Base-by-base conservation (phyloP, 2,329 filamentous ascomycete species). In the Graphiopsis chlorocephala region DNA sequence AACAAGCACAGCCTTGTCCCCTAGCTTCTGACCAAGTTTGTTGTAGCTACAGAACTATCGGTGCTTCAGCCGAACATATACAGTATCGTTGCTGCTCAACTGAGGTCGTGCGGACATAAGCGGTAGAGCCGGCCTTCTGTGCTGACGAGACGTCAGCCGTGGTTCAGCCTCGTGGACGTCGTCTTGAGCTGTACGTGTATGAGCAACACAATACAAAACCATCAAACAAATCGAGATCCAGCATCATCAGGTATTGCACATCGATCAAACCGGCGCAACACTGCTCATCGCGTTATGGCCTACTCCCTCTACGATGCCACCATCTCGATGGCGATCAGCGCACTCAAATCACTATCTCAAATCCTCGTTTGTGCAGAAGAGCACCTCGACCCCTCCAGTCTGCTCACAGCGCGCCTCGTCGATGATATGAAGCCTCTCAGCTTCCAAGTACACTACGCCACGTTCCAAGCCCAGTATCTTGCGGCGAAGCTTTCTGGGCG, bases 281-380 rank as follows among this genome's bases (percentile, higher is more conserved):
- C 15, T 4, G 8, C 11, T 53, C 28, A 31, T 31, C 48, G 14
- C 7, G 52, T 59, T 42, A 64, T 61, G 38, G 47, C 56, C 15
- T 63, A 61, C 56, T 56, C 63, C 4, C 50, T 66, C 26, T 62
- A 66, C 52, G 61, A 66, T 35, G 38, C 56, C n/a, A 66, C 61
- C 35, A 50, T 66, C 42, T 45, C 60, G 14, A 48, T 61, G n/a
- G 47, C 61, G 7, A 57, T 56, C 14, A 33, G 57, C 48, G 58
- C 28, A 20, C 23, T 64, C 35, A 47, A 64, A 11, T 20, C 23
- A 14, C 60, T 62, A n/a, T 25, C 33, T 17, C 33, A 55, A 31
- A 42, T 62, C 17, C 31, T 55, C 35, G 31, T 6, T 1, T 17
- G 17, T 4, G 48, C 60, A 35, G 31, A 45, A 14, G 14, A 53